Evolutionary conservation across 768 basidiomycete species (phyloP).

Genomic region (Suillus clintonianus): DNA sequence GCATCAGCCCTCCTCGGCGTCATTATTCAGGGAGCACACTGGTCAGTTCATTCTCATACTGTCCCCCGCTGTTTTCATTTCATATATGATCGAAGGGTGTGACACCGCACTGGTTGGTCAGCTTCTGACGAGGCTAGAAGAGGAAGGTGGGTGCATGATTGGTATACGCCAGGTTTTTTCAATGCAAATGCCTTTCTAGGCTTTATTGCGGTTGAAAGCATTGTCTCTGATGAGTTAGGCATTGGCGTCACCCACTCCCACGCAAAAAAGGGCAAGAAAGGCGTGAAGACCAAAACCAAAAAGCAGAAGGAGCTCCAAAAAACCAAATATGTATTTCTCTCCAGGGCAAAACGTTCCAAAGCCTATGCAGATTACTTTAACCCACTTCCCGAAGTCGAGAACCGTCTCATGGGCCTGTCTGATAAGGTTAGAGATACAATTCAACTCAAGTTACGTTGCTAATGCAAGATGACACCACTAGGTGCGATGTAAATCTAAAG

Average conservation of each 20-base stretch:
- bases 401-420: conserved; percentile 57
- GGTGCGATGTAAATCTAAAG: neutral
- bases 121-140: conserved; percentile 67
- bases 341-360: conserved; percentile 40
- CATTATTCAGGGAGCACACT: conserved; percentile 60
- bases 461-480: neutral
- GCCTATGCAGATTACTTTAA: conserved; percentile 72
- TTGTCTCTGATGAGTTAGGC: conserved; percentile 51
- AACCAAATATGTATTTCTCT: conserved; percentile 59
- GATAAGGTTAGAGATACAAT: conserved; percentile 47
- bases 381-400: conserved; percentile 59
- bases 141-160: conserved; percentile 53
- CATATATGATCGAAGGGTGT: conserved; percentile 43
- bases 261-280: conserved; percentile 41
- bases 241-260: conserved; percentile 39
- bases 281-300: conserved; percentile 43
- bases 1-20: conserved; percentile 41
- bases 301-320: conserved; percentile 57
- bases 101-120: conserved; percentile 57
- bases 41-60: conserved; percentile 42
- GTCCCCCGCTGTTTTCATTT: neutral
- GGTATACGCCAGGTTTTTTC: neutral
- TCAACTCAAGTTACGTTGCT: neutral
- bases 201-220: conserved; percentile 57
- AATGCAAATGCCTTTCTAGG: conserved; percentile 36